Evolutionary conservation across 495 filamentous ascomycete species (phyloP), one percentile per base, ranked within the genome.

Genomic region (Chaetomium cochliodes): DNA sequence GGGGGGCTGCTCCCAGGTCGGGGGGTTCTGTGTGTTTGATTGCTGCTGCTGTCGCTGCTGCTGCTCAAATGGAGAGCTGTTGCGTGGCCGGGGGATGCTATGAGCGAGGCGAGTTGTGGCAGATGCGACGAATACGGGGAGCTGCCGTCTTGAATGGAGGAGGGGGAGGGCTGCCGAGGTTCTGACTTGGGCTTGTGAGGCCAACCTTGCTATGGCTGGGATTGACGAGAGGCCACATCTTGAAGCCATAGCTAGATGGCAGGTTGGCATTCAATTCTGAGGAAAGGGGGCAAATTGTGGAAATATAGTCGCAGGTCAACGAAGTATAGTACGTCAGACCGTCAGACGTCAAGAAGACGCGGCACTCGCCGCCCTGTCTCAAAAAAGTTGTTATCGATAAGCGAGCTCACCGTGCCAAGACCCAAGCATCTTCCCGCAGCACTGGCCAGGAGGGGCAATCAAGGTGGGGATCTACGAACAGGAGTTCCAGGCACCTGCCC

Each of bases 11-110:
- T 12, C 33, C 11, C 5, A 37, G 33, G 6, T 3, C 5, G 47
- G 3, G 47, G 39, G 4, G 47, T 56, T 2, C 22, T 28, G 1
- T 78, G 67, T 16, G 25, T 49, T n/a, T 62, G 55, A 5, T 55
- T 42, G 12, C 18, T 15, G 41, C 28, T 30, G 41, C 2, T 44
- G 30, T 61, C 39, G 12, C 11, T 52, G 42, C 4, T 59, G 64
- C 71, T 72, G 28, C 58, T 25, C 72, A 55, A 72, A 72, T 56
- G 73, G 70, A 16, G 67, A 58, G 7, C 76, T 62, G 18, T 56
- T 63, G 33, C 69, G 67, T 13, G 78, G 73, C 54, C 72, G 72
- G 9, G 77, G 75, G 72, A 78, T 78, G 61, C 72, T 41, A 68
- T 79, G 76, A 15, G 72, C 69, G 63, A 73, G 72, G 42, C 75